phyloP scores from a whole-genome alignment of 2,329 filamentous ascomycete genomes.

The Xylariaceae sp. region DNA sequence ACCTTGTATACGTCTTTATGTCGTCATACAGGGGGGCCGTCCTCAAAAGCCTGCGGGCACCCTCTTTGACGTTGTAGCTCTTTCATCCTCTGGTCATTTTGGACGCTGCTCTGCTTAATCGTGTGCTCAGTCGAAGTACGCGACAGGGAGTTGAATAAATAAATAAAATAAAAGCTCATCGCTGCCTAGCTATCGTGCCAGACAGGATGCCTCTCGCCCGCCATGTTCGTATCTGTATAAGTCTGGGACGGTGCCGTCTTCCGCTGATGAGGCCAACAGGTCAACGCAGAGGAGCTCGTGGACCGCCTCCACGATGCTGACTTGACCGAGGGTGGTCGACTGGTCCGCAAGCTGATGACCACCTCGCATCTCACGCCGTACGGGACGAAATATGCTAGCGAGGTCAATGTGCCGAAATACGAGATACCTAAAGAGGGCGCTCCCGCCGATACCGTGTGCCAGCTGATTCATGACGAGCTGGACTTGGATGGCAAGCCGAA shows the following conservation, averaged over 20 bases:
- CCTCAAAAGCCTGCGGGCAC: no score
- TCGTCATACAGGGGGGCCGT: no score
- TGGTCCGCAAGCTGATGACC: slow-evolving; percentile 38
- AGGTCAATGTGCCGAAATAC: slow-evolving; percentile 56
- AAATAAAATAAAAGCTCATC: neutral
- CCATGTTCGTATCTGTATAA: slow-evolving; percentile 7
- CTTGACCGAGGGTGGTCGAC: slow-evolving; percentile 35
- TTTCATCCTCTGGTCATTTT: no score
- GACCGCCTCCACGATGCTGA: slow-evolving; percentile 45
- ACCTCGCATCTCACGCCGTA: slow-evolving; percentile 55
- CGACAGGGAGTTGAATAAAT: neutral
- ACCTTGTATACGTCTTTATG: no score
- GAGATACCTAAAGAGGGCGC: slow-evolving; percentile 54
- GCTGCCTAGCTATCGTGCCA: neutral
- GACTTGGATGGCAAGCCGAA: slow-evolving; percentile 64
- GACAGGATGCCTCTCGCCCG: slow-evolving; percentile 15
- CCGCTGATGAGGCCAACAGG: slow-evolving; percentile 32
- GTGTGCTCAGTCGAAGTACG: neutral
- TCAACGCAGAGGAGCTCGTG: slow-evolving; percentile 55
- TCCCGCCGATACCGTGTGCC: slow-evolving; percentile 59
- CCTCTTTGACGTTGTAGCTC: no score
- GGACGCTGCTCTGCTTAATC: no score
- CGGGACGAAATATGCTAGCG: slow-evolving; percentile 52
- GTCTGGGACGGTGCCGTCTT: neutral
- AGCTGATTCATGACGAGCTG: slow-evolving; percentile 59